These are phyloP conservation scores for Pseudocercospora eumusae DNA, from an alignment of 2,329 filamentous ascomycete species.

Conservation along the genomic window DNA sequence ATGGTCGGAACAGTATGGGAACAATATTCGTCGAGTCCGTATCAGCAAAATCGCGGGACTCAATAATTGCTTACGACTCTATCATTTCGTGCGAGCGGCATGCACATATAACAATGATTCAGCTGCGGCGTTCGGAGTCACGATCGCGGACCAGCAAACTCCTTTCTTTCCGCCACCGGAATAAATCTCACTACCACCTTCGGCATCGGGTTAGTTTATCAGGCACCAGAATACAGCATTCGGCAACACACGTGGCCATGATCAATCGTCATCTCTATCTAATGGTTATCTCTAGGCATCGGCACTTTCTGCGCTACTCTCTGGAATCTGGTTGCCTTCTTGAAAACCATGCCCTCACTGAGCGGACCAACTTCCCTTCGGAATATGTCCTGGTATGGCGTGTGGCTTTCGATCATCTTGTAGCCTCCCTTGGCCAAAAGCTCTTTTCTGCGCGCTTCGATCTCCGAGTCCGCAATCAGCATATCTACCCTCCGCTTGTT, in stretches of 20 bases:
- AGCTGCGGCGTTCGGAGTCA: conserved; percentile 1
- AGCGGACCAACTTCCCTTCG: conserved; percentile 35
- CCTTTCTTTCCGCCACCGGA: background rate
- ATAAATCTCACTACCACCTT: background rate
- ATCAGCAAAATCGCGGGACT: background rate
- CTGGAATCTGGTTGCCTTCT: conserved; percentile 33
- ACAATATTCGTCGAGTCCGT: background rate
- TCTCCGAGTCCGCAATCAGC: conserved; percentile 47
- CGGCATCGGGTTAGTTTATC: background rate
- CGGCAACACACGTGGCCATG: background rate
- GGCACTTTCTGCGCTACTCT: conserved; percentile 32
- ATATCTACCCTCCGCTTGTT: conserved; percentile 53
- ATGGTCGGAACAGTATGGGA: background rate
- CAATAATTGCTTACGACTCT: background rate
- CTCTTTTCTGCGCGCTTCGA: conserved; percentile 43
- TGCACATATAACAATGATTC: background rate
- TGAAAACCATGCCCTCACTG: conserved; percentile 39
- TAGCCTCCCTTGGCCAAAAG: conserved; percentile 35
- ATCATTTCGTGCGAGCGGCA: background rate
- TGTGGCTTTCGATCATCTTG: conserved; percentile 33
- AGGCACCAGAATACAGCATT: background rate
- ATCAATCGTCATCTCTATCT: background rate
- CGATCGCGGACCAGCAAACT: background rate
- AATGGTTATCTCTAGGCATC: conserved; percentile 37
- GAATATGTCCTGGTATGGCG: conserved; percentile 38